Base-by-base conservation (phyloP, 306 rosid species). In the Vigna reflexopilosa region DNA sequence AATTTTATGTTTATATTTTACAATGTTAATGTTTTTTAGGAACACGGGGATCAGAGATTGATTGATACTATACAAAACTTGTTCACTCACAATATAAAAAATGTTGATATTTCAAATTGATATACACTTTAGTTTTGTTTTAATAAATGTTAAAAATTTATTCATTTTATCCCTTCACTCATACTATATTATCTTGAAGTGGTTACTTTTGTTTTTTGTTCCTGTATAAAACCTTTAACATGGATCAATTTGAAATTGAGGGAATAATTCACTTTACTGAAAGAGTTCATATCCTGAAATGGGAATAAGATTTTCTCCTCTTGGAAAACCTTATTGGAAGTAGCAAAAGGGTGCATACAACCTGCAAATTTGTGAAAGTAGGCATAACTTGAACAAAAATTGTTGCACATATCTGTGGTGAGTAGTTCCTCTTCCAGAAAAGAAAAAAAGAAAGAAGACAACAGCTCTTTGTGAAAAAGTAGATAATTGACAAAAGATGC, bases 401-500 rank as follows among this genome's bases (percentile, higher is more conserved):
- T 13, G 42, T 54, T 30, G 49, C 63, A 22, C 28, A 9, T 42
- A 14, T 40, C 2, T 59, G 1, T 19, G 24, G n/a, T 15, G 15
- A 59, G 17, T 69, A 49, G 57, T 76, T 70, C n/a, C 30, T 65
- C 30, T 13, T 49, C 56, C 59, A 75, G 58, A 51, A 20, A 51
- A 75, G 0, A 22, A 55, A 55, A 55, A 19, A 30, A 30, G 34
- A 30, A 30, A 22, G 3, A 58, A 45, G 45, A 51, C 52, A 77
- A 32, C 51, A 63, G 68, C 54, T 76, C 22, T 24, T 2, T 82
- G 30, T 47, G 56, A 22, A 77, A 62, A 80, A 66, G 68, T 45
- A 7, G 69, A 38, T 55, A 56, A 47, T 68, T 77, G 83, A 57
- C 2, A 49, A 48, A 73, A 72, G 76, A 72, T 66, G 72, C 80